Evolutionary conservation across 2,329 filamentous ascomycete genomes (phyloP).

Genomic region (Aspergillus hortae): DNA sequence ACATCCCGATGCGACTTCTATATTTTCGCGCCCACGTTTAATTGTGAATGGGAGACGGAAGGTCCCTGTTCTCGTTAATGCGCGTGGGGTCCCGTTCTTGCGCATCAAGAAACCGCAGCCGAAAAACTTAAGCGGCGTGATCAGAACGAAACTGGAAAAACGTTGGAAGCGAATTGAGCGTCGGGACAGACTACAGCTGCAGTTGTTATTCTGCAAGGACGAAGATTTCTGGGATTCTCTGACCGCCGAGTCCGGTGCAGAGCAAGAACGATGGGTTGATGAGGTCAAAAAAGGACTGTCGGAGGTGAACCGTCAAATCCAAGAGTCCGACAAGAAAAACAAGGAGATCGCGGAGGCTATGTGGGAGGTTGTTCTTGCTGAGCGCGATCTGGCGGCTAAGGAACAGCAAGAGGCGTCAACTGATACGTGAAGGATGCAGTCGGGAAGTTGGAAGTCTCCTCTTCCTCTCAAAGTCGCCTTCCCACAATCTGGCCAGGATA

Average conservation of each 20-base stretch:
- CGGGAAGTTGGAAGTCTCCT: not conserved
- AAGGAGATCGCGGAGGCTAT: slow-evolving; percentile 29
- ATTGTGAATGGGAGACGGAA: slow-evolving; percentile 35
- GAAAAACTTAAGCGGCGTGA: slow-evolving; percentile 33
- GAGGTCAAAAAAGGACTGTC: slow-evolving; percentile 16
- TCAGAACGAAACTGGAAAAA: slow-evolving; percentile 33
- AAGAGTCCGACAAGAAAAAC: slow-evolving; percentile 24
- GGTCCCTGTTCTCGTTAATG: slow-evolving; percentile 40
- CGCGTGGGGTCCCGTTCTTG: slow-evolving; percentile 41
- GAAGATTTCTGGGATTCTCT: slow-evolving; percentile 43
- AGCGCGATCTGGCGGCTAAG: slow-evolving; percentile 32
- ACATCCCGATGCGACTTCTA: slow-evolving; percentile 32
- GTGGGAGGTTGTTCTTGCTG: slow-evolving; percentile 40
- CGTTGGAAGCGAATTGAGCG: slow-evolving; percentile 33
- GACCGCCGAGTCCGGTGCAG: slow-evolving; percentile 15
- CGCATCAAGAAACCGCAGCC: slow-evolving; percentile 46
- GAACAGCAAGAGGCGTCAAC: slow-evolving; percentile 18
- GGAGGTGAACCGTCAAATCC: slow-evolving; percentile 22
- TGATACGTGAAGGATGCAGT: not conserved
- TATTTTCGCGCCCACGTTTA: slow-evolving; percentile 33
- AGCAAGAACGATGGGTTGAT: slow-evolving; percentile 23
- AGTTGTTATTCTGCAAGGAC: slow-evolving; percentile 32
- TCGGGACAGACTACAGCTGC: slow-evolving; percentile 27
- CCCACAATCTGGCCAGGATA: no score
- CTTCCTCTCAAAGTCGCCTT: no score